phyloP scores from a whole-genome alignment of 1,139 yeast species.

The Entelexis paramagnoliae region DNA sequence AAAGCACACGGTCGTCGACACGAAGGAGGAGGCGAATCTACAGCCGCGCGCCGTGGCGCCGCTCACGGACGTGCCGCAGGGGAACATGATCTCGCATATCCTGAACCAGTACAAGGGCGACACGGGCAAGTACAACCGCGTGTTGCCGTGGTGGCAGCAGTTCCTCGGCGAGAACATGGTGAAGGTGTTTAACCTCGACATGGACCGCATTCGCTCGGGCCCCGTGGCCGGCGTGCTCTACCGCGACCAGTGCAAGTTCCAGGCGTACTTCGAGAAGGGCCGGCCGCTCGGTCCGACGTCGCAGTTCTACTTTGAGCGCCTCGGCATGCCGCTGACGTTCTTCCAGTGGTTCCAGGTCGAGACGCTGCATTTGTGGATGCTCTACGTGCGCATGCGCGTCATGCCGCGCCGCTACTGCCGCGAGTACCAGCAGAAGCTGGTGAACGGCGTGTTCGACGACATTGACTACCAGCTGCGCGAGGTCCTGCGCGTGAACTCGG shows the following conservation, averaged over 20 bases:
- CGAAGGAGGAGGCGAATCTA: constrained; percentile 20
- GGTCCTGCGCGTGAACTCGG: constrained; percentile 77
- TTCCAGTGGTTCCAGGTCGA: constrained; percentile 94
- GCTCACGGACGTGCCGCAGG: constrained; percentile 19
- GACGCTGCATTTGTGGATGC: constrained; percentile 82
- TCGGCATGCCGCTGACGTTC: constrained; percentile 74
- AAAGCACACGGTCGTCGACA: constrained; percentile 24
- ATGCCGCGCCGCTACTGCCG: constrained; percentile 84
- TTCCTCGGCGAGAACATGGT: constrained; percentile 63
- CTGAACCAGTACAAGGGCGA: constrained; percentile 46
- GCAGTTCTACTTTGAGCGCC: constrained; percentile 50
- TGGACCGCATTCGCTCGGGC: constrained; percentile 88
- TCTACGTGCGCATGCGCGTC: constrained; percentile 90
- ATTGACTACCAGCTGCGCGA: constrained; percentile 76
- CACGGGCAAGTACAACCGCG: constrained; percentile 31
- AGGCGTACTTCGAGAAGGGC: constrained; percentile 51
- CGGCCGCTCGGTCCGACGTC: constrained; percentile 29
- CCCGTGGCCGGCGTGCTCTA: constrained; percentile 87
- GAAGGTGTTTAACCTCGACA: constrained; percentile 60
- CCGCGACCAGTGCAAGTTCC: constrained; percentile 77
- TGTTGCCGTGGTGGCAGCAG: constrained; percentile 60
- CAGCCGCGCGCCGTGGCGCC: constrained; percentile 24
- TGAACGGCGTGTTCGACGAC: constrained; percentile 81
- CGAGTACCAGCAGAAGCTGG: constrained; percentile 83
- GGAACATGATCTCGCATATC: constrained; percentile 25